phyloP scores from a whole-genome alignment of 2,329 filamentous ascomycete genomes.

The Hymenoscyphus albidus region DNA sequence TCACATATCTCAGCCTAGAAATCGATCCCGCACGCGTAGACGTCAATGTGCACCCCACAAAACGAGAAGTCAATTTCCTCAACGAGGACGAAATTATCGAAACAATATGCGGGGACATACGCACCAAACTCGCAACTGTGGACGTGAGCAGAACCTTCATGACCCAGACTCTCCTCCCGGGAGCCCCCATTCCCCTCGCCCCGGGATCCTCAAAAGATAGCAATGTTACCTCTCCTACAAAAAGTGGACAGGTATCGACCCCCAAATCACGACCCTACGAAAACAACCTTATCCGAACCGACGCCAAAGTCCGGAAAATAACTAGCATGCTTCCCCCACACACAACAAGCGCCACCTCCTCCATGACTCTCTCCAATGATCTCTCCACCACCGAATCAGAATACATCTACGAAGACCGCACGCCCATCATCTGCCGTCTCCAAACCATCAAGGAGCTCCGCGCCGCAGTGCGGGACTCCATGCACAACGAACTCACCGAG shows the following conservation, averaged over 20 bases:
- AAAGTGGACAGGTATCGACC: slow-evolving; percentile 30
- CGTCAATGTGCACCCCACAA: slow-evolving; percentile 96
- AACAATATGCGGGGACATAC: slow-evolving; percentile 75
- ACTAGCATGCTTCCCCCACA: slow-evolving; percentile 84
- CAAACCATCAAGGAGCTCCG: slow-evolving; percentile 84
- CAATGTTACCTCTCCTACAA: slow-evolving; percentile 11
- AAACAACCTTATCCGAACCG: slow-evolving; percentile 86
- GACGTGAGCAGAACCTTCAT: slow-evolving; percentile 93
- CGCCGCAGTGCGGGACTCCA: slow-evolving; percentile 70
- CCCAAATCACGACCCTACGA: slow-evolving; percentile 66
- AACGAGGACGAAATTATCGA: slow-evolving; percentile 97
- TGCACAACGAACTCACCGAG: slow-evolving; percentile 83
- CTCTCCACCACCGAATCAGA: slow-evolving; percentile 49
- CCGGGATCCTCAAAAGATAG: slow-evolving; percentile 22
- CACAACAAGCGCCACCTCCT: slow-evolving; percentile 35
- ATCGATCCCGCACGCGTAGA: slow-evolving; percentile 91
- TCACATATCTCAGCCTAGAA: slow-evolving; percentile 85
- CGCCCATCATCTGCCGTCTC: slow-evolving; percentile 67
- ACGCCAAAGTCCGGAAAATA: slow-evolving; percentile 86
- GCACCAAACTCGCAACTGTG: slow-evolving; percentile 74
- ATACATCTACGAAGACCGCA: slow-evolving; percentile 70
- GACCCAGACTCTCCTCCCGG: slow-evolving; percentile 84
- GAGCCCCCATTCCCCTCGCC: slow-evolving; percentile 44
- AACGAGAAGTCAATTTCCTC: slow-evolving; percentile 92
- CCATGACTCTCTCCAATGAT: slow-evolving; percentile 18